Evolutionary conservation across 306 rosid species (phyloP).

Genomic region (Prunus kanzakura): DNA sequence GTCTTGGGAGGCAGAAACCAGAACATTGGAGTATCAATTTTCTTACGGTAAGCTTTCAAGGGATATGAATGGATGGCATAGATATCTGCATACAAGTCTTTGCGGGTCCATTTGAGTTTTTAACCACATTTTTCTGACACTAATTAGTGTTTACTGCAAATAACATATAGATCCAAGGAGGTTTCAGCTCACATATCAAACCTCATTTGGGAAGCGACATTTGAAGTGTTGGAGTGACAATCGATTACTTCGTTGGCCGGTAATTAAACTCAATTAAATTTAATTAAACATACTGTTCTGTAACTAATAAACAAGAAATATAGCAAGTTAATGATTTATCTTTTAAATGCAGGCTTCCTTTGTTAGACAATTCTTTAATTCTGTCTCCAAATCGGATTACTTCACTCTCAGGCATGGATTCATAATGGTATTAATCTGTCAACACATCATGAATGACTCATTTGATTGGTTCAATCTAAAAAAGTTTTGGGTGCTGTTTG

Average conservation of each 20-base stretch:
- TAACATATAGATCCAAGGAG: conserved; percentile 47
- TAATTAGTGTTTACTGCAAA: neutral
- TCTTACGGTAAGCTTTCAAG: conserved; percentile 32
- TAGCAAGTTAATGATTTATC: neutral
- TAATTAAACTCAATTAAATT: conserved; percentile 1
- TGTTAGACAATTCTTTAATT: conserved; percentile 41
- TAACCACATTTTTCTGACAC: neutral
- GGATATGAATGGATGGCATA: neutral
- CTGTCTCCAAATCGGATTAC: conserved; percentile 55
- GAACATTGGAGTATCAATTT: conserved; percentile 43
- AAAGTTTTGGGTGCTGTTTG: neutral
- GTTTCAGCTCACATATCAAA: conserved; percentile 51
- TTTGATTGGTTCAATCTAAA: no score
- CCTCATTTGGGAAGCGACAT: conserved; percentile 63
- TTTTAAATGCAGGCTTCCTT: conserved; percentile 39
- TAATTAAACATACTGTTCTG: neutral
- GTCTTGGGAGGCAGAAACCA: conserved; percentile 62
- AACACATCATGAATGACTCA: neutral
- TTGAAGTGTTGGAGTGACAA: conserved; percentile 47
- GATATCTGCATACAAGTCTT: neutral
- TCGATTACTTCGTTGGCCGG: conserved; percentile 46
- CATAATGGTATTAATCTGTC: conserved; percentile 36
- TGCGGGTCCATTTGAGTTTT: neutral
- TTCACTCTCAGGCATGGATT: conserved; percentile 64
- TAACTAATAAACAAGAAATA: neutral